These are phyloP conservation scores for Tetraselmis chui DNA, from an alignment of 139 green algal genomes.

Conservation along the genomic window DNA sequence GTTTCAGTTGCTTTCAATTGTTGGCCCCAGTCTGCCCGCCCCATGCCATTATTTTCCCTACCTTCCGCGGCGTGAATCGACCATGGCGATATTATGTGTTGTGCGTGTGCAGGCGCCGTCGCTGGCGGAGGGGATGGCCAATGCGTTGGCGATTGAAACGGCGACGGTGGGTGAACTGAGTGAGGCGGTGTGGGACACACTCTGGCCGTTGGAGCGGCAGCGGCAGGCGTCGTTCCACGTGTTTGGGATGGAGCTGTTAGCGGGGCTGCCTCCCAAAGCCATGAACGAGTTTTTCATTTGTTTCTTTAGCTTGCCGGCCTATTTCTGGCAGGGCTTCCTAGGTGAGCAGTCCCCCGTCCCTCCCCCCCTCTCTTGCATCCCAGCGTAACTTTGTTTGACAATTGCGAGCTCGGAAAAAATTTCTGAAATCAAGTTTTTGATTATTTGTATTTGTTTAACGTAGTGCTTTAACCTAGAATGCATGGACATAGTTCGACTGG, in stretches of 20 bases:
- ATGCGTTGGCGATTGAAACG: conserved; percentile 8
- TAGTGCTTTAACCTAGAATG: no score
- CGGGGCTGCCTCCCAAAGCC: conserved; percentile 59
- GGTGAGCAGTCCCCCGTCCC: background rate
- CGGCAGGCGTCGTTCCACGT: conserved; percentile 78
- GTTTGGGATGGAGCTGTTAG: conserved; percentile 88
- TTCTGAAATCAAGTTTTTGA: no score
- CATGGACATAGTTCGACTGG: no score
- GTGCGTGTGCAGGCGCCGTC: background rate
- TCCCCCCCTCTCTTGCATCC: no score
- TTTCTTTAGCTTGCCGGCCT: conserved; percentile 80
- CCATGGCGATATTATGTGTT: no score
- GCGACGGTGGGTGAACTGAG: conserved; percentile 23
- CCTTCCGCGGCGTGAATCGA: no score
- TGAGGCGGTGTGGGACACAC: conserved; percentile 58
- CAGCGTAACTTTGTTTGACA: no score
- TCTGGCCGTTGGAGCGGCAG: conserved; percentile 79
- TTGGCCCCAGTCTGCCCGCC: no score
- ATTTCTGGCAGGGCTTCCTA: conserved; percentile 87
- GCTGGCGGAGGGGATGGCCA: conserved; percentile 22
- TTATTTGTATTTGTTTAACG: no score
- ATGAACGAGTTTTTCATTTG: conserved; percentile 89
- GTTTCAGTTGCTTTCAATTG: no score
- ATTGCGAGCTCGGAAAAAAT: no score
- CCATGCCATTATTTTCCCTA: no score